Conservation (phyloP, 495 filamentous ascomycete genomes). For the Penicillium dipodomyicola region DNA sequence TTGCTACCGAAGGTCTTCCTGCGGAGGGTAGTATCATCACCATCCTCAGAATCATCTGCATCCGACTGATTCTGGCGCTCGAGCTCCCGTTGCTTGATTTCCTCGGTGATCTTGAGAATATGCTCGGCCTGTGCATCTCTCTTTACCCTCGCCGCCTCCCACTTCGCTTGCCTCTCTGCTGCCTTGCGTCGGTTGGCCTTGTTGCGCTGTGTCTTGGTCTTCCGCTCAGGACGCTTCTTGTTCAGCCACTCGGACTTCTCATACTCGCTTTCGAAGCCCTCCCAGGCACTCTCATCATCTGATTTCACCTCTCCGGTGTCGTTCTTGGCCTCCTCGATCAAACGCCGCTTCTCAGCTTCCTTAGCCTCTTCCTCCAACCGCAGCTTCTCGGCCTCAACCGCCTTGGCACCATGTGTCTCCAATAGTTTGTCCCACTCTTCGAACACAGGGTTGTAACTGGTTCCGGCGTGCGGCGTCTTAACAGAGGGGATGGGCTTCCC, state of each 20-base stretch:
- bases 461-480: conserved; percentile 70
- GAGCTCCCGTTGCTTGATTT: conserved; percentile 58
- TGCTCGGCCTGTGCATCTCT: conserved; percentile 62
- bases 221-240: conserved; percentile 72
- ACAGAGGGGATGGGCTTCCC: conserved; percentile 79
- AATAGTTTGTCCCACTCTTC: conserved; percentile 78
- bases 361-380: conserved; percentile 65
- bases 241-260: conserved; percentile 60
- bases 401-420: conserved; percentile 69
- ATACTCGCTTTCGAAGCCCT: conserved; percentile 73
- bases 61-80: conserved; percentile 41
- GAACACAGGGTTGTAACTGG: conserved; percentile 88
- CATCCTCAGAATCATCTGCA: conserved; percentile 56
- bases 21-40: conserved; percentile 59
- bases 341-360: conserved; percentile 52
- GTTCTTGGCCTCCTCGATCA: conserved; percentile 58
- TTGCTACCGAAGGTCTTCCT: conserved; percentile 72
- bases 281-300: conserved; percentile 86
- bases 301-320: conserved; percentile 69
- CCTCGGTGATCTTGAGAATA: conserved; percentile 62
- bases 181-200: conserved; percentile 84
- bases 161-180: conserved; percentile 67
- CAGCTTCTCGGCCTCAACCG: conserved; percentile 74
- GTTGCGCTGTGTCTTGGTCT: conserved; percentile 83
- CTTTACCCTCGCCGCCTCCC: conserved; percentile 68